A percentile compares a stretch with the other conserved stretches of the same genome.
Evolutionary conservation across 2,329 filamentous ascomycete species (phyloP).

Genomic region (Diplodia mutila): DNA sequence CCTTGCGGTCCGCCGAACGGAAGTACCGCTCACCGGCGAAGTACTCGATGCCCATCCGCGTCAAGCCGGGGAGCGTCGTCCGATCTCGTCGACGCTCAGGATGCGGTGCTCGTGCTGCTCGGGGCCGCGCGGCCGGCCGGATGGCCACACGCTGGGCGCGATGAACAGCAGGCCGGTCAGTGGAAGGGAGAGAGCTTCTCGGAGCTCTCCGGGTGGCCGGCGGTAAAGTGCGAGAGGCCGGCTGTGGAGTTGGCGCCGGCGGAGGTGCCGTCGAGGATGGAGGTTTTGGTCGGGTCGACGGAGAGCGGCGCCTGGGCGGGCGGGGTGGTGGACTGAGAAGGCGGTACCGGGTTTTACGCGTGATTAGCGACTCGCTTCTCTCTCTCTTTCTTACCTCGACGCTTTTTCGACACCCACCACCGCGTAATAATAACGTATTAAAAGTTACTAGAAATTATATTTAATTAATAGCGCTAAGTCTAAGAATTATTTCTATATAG

Average conservation of each 20-base stretch:
- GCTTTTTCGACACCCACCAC: too few relatives aligned
- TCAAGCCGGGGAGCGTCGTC: neutral
- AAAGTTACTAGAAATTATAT: too few relatives aligned
- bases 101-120: neutral
- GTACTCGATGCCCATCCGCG: neutral
- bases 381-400: too few relatives aligned
- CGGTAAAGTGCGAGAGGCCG: neutral
- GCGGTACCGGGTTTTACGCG: too few relatives aligned
- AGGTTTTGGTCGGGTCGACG: neutral
- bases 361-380: too few relatives aligned
- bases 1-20: neutral
- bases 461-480: too few relatives aligned
- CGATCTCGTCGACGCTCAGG: neutral
- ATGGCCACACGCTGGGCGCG: neutral
- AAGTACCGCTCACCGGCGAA: neutral
- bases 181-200: neutral
- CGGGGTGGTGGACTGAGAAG: neutral
- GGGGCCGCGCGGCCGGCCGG: neutral
- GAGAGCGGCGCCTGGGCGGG: neutral
- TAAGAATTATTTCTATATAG: too few relatives aligned
- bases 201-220: neutral
- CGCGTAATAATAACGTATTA: too few relatives aligned
- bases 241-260: too few relatives aligned
- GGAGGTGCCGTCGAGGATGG: slow-evolving; percentile 6
- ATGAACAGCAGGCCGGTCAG: neutral